Conservation (phyloP, 1,139 yeast genomes). For the Pichia norvegensis region DNA sequence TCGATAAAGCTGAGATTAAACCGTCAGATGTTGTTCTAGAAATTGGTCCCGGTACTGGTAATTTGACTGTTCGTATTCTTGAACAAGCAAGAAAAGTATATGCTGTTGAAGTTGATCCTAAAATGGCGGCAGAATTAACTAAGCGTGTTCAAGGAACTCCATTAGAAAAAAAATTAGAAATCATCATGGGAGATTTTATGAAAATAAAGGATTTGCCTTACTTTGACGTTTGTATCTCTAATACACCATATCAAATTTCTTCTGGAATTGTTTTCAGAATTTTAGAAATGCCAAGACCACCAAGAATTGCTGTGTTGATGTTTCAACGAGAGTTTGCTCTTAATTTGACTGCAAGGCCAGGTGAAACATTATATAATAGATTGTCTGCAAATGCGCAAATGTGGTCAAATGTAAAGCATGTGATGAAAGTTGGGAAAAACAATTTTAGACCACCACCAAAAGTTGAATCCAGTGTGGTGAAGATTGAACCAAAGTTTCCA, state of each 20-base stretch:
- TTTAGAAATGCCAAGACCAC: slow-evolving; percentile 86
- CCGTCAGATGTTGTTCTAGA: slow-evolving; percentile 92
- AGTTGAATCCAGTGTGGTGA: slow-evolving; percentile 93
- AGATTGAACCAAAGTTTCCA: slow-evolving; percentile 85
- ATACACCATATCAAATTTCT: slow-evolving; percentile 95
- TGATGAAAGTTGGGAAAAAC: slow-evolving; percentile 96
- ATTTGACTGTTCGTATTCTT: slow-evolving; percentile 82
- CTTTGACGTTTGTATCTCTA: slow-evolving; percentile 91
- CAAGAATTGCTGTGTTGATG: slow-evolving; percentile 92
- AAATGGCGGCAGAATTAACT: slow-evolving; percentile 98
- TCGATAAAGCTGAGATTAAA: slow-evolving; percentile 86
- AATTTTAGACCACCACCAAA: slow-evolving; percentile 98
- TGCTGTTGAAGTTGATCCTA: slow-evolving; percentile 97
- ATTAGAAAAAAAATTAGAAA: slow-evolving; percentile 81
- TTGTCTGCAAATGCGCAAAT: slow-evolving; percentile 93
- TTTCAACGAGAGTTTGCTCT: slow-evolving; percentile 96
- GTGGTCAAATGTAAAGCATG: slow-evolving; percentile 98
- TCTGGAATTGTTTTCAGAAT: slow-evolving; percentile 93
- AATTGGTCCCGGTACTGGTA: slow-evolving; percentile 99
- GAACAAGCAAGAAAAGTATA: slow-evolving; percentile 88
- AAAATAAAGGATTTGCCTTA: slow-evolving; percentile 87
- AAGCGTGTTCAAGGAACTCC: slow-evolving; percentile 97
- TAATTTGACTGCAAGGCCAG: slow-evolving; percentile 89
- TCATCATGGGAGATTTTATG: slow-evolving; percentile 90
- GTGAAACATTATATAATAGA: slow-evolving; percentile 86